Conservation (phyloP, 257 asterid genomes). For the Solanum rostratum region DNA sequence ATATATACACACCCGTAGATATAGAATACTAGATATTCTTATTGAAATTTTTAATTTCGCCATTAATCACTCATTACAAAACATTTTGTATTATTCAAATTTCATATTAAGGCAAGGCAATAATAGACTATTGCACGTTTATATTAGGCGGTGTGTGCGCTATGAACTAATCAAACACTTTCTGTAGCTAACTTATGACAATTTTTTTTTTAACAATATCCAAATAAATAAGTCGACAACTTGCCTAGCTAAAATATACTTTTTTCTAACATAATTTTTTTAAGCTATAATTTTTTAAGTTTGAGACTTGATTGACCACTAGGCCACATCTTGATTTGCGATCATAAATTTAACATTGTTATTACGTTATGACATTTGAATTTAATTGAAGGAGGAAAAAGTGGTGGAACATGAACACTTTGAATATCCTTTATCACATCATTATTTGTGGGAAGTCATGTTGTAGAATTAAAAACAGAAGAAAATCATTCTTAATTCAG, state of each 20-base stretch:
- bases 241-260: background rate
- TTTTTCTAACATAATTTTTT: background rate
- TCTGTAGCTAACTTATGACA: too few species aligned
- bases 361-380: background rate
- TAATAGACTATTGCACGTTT: background rate
- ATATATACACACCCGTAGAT: too few species aligned
- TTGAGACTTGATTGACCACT: background rate
- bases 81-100: background rate
- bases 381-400: background rate
- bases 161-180: background rate
- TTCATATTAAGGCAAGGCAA: background rate
- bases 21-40: too few species aligned
- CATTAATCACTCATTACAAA: background rate
- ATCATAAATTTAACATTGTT: background rate
- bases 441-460: background rate
- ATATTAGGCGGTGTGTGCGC: background rate
- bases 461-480: background rate
- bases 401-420: background rate
- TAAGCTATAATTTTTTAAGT: too few species aligned
- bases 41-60: too few species aligned
- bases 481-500: background rate
- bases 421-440: background rate
- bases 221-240: background rate
- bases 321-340: fast-evolving
- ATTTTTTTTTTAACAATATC: background rate